phyloP scores from a whole-genome alignment of 2,329 filamentous ascomycete species.

The Sporothrix inflata region DNA sequence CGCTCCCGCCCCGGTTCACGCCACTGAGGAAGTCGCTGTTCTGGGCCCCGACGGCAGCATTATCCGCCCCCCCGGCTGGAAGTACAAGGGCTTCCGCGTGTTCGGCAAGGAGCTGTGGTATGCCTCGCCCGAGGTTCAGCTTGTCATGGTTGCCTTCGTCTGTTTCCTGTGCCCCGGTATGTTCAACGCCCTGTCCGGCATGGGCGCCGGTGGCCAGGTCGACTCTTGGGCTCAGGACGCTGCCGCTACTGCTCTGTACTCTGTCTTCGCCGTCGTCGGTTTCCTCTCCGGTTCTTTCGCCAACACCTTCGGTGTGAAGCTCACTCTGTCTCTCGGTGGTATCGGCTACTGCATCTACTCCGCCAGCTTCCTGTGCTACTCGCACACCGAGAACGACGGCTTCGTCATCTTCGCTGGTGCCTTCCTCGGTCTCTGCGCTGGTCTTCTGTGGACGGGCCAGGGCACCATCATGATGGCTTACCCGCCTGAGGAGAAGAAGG shows the following conservation, averaged over 20 bases:
- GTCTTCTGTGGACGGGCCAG: slow-evolving; percentile 80
- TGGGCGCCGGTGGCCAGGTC: slow-evolving; percentile 38
- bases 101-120: slow-evolving; percentile 64
- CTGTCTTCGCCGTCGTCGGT: slow-evolving; percentile 60
- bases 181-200: slow-evolving; percentile 39
- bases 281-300: slow-evolving; percentile 77
- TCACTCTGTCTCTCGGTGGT: slow-evolving; percentile 71
- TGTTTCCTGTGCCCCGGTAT: slow-evolving; percentile 54
- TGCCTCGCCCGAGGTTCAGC: slow-evolving; percentile 72
- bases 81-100: slow-evolving; percentile 65
- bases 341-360: slow-evolving; percentile 78
- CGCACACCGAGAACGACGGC: slow-evolving; percentile 67
- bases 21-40: slow-evolving; percentile 13
- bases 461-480: slow-evolving; percentile 91
- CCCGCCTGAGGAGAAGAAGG: slow-evolving; percentile 78
- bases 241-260: slow-evolving; percentile 52
- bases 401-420: slow-evolving; percentile 79
- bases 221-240: slow-evolving; percentile 34
- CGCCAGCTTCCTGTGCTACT: slow-evolving; percentile 70
- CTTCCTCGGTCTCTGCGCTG: slow-evolving; percentile 76
- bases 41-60: slow-evolving; percentile 26
- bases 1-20: not conserved
- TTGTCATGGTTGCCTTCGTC: slow-evolving; percentile 71
- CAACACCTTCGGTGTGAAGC: slow-evolving; percentile 73
- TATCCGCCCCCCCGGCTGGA: slow-evolving; percentile 60